A percentile compares a stretch with the other conserved stretches of the same genome.
These are phyloP conservation scores for Eucalyptus curtisii DNA, from an alignment of 345 rosid species.

Conservation along the genomic window DNA sequence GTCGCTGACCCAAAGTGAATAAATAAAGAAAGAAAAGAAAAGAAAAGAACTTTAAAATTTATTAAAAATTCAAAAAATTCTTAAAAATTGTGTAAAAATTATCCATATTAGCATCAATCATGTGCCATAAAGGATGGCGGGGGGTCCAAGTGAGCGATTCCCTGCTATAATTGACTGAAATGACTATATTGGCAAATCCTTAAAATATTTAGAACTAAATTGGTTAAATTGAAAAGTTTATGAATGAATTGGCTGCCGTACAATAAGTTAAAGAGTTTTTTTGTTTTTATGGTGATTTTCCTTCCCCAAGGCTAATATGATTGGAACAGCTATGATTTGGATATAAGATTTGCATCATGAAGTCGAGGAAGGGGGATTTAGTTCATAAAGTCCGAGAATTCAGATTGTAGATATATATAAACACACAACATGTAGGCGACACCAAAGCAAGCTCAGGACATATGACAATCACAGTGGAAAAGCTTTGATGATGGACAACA, in stretches of 20 bases:
- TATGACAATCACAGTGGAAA: not conserved
- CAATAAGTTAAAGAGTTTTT: fast-evolving
- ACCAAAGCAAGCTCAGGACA: not conserved
- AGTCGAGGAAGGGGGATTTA: not conserved
- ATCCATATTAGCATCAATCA: fast-evolving
- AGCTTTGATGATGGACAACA: conserved; percentile 10
- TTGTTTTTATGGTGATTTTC: not conserved
- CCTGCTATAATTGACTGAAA: not conserved
- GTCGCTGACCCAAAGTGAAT: fast-evolving
- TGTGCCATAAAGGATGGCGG: not conserved
- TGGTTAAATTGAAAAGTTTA: fast-evolving
- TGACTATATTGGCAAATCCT: not conserved
- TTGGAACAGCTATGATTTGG: not conserved
- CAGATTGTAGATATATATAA: not conserved
- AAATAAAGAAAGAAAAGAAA: not conserved
- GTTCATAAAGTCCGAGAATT: not conserved
- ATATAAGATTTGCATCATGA: not conserved
- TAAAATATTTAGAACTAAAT: not conserved
- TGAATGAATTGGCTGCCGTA: fast-evolving
- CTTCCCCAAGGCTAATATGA: not conserved
- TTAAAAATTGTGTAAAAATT: not conserved
- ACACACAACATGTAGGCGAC: not conserved
- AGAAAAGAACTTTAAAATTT: not conserved
- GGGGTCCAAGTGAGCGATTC: not conserved
- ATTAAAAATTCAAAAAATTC: not conserved